A percentile compares a stretch with the other conserved stretches of the same genome.
These are phyloP conservation scores for Juglanconis sp. DNA, from an alignment of 2,329 filamentous ascomycete genomes.

Conservation along the genomic window DNA sequence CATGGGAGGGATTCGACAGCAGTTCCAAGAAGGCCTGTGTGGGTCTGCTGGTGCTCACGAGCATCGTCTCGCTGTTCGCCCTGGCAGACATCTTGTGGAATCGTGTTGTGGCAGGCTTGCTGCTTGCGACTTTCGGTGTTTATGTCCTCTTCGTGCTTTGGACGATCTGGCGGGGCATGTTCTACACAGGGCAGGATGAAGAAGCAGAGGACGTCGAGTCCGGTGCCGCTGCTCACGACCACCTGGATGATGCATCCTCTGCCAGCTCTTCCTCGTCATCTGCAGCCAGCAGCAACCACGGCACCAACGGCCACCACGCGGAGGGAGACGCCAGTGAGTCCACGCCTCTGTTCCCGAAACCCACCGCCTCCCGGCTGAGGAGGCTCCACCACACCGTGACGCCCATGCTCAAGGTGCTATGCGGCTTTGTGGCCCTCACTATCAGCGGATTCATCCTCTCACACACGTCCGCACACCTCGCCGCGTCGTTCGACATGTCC, in stretches of 20 bases:
- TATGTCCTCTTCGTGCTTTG: slow-evolving; percentile 43
- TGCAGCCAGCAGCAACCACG: slow-evolving; percentile 30
- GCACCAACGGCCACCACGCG: slow-evolving; percentile 2
- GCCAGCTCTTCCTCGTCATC: slow-evolving; percentile 40
- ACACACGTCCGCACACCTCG: slow-evolving; percentile 16
- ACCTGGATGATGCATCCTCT: slow-evolving; percentile 21
- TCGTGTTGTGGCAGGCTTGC: slow-evolving; percentile 31
- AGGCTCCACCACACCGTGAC: slow-evolving; percentile 10
- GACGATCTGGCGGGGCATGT: slow-evolving; percentile 41
- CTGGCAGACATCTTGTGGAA: slow-evolving; percentile 24
- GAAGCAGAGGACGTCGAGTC: slow-evolving; percentile 27
- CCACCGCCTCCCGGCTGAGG: neutral
- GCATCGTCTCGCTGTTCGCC: slow-evolving; percentile 32
- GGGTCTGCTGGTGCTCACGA: slow-evolving; percentile 40
- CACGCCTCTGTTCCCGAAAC: slow-evolving; percentile 7
- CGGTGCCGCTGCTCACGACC: slow-evolving; percentile 24
- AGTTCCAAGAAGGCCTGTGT: slow-evolving; percentile 46
- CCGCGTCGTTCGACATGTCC: slow-evolving; percentile 19
- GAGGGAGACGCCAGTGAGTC: slow-evolving; percentile 10
- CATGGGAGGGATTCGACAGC: slow-evolving; percentile 37
- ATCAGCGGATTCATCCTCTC: slow-evolving; percentile 28
- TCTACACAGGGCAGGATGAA: slow-evolving; percentile 36
- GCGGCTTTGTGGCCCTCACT: slow-evolving; percentile 39
- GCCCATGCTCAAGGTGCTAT: slow-evolving; percentile 9
- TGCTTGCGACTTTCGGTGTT: slow-evolving; percentile 39